phyloP scores from a whole-genome alignment of 805 yeast species.

The Suhomyces sp. region DNA sequence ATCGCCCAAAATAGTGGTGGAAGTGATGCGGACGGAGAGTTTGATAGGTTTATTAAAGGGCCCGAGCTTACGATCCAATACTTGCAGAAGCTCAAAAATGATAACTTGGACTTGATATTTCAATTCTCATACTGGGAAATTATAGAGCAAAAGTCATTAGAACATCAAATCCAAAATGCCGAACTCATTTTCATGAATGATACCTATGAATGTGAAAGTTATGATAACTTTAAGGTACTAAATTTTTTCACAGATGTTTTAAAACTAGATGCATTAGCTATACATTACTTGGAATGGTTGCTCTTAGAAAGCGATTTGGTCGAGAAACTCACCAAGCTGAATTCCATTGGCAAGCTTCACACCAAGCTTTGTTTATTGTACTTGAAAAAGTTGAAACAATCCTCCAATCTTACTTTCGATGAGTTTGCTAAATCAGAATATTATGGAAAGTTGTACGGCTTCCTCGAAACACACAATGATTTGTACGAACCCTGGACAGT shows the following conservation, averaged over 20 bases:
- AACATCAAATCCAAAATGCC: slow-evolving; percentile 29
- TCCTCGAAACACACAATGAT: slow-evolving; percentile 27
- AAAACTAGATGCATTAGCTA: slow-evolving; percentile 21
- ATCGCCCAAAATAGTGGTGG: slow-evolving; percentile 3
- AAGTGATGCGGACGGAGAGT: slow-evolving; percentile 15
- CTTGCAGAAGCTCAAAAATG: slow-evolving; percentile 51
- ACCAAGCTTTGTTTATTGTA: slow-evolving; percentile 35
- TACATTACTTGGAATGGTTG: slow-evolving; percentile 48
- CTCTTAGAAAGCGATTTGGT: slow-evolving; percentile 33
- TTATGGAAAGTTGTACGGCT: slow-evolving; percentile 30
- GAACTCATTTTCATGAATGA: slow-evolving; percentile 61
- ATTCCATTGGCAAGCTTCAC: slow-evolving; percentile 25
- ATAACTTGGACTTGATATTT: slow-evolving; percentile 52
- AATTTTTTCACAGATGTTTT: slow-evolving; percentile 41
- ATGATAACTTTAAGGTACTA: slow-evolving; percentile 53
- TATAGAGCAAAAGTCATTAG: slow-evolving; percentile 13
- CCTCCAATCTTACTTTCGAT: slow-evolving; percentile 3
- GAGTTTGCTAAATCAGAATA: slow-evolving; percentile 12
- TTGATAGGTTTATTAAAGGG: slow-evolving; percentile 30
- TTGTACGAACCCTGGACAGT: slow-evolving; percentile 38
- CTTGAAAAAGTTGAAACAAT: slow-evolving; percentile 21
- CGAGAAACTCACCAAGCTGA: slow-evolving; percentile 13
- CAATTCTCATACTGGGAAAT: slow-evolving; percentile 55
- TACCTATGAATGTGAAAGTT: slow-evolving; percentile 54
- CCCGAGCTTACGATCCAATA: slow-evolving; percentile 52